These are phyloP conservation scores for Penicillium steckii DNA, from an alignment of 495 filamentous ascomycete genomes.

Conservation along the genomic window DNA sequence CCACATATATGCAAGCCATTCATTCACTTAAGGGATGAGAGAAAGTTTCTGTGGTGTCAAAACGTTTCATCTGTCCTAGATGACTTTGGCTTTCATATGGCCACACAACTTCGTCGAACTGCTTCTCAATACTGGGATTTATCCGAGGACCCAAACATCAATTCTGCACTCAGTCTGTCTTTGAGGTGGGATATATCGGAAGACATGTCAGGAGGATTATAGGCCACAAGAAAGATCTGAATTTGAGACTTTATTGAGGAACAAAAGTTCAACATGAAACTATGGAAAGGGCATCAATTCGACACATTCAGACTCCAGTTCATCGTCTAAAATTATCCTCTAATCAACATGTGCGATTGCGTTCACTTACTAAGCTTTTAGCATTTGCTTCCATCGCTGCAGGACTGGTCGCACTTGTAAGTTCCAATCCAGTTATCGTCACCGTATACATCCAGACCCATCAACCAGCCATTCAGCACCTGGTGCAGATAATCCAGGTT, in stretches of 20 bases:
- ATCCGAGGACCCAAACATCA: background rate
- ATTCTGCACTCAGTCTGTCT: background rate
- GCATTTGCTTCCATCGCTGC: conserved; percentile 15
- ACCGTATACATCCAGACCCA: conserved; percentile 28
- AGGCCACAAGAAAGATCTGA: too few relatives aligned
- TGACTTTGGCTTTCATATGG: background rate
- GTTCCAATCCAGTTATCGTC: conserved; percentile 27
- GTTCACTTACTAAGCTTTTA: too few relatives aligned
- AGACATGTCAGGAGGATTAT: too few relatives aligned
- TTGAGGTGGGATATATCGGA: background rate
- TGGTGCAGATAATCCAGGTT: conserved; percentile 33
- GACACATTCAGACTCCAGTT: too few relatives aligned
- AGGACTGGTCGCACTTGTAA: conserved; percentile 18
- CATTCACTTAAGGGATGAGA: background rate
- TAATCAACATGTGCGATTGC: too few relatives aligned
- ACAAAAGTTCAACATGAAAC: background rate
- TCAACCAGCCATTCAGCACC: conserved; percentile 31
- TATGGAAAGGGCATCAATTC: background rate
- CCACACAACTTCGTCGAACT: background rate
- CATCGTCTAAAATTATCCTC: too few relatives aligned
- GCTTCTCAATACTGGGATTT: background rate
- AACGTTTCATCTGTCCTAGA: background rate
- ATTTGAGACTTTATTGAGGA: too few relatives aligned
- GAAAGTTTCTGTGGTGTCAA: conserved; percentile 4
- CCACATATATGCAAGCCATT: background rate